A percentile compares a stretch with the other conserved stretches of the same genome.
Evolutionary conservation across 495 filamentous ascomycete species (phyloP).

Genomic region (Tuber umbilicatum): DNA sequence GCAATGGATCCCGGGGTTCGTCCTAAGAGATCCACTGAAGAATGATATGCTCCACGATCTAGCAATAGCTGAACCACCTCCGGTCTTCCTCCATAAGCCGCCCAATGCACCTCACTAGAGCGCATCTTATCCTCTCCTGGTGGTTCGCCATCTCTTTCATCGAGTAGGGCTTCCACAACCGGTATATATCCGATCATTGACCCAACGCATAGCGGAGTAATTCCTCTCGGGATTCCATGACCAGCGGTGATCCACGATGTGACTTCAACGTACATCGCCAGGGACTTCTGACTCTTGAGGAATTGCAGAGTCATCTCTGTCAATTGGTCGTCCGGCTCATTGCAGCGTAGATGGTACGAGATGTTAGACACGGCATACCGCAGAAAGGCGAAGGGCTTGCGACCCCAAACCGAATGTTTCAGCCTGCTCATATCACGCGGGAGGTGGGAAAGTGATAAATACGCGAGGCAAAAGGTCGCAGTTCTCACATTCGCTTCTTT

Average conservation of each 20-base stretch:
- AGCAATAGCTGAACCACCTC: slow-evolving; percentile 30
- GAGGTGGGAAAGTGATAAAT: not conserved
- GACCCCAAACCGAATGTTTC: not conserved
- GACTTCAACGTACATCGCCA: slow-evolving; percentile 1
- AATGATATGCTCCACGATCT: slow-evolving; percentile 43
- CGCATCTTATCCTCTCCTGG: not conserved
- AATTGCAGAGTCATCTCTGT: not conserved
- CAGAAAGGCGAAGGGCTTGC: not conserved
- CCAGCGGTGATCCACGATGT: not conserved
- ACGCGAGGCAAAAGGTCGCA: not conserved
- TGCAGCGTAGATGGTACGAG: not conserved
- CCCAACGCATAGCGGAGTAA: not conserved
- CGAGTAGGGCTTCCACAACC: not conserved
- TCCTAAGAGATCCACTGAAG: slow-evolving; percentile 39
- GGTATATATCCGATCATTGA: not conserved
- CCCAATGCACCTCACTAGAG: slow-evolving; percentile 12
- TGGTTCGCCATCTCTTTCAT: not conserved
- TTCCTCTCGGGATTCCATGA: not conserved
- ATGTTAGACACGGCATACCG: not conserved
- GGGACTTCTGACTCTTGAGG: not conserved
- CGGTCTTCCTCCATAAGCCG: slow-evolving; percentile 11
- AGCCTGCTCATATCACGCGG: not conserved
- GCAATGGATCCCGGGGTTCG: slow-evolving; percentile 44
- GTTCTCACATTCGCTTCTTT: not conserved
- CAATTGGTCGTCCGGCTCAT: not conserved